Percentiles rank a stretch among this genome's conserved stretches.
Conservation (phyloP, 106 monocot species). For the Triglochin maritima region DNA sequence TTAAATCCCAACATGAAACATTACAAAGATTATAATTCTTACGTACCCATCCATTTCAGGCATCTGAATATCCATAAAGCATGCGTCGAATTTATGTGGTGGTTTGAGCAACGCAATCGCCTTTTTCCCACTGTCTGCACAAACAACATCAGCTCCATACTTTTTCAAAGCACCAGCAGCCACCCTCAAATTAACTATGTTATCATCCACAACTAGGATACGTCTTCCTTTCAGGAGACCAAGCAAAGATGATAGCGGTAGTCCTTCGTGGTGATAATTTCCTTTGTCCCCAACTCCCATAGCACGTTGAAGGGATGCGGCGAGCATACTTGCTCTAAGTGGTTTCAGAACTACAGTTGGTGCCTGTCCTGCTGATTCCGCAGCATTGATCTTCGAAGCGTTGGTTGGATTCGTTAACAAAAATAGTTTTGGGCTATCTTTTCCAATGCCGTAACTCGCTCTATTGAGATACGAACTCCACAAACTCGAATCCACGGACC, state of each 20-base stretch:
- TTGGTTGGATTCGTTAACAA: conserved; percentile 57
- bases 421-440: conserved; percentile 59
- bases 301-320: conserved; percentile 46
- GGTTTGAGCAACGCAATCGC: conserved; percentile 60
- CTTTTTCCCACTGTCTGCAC: conserved; percentile 64
- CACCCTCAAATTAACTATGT: conserved; percentile 74
- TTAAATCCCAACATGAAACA: neutral
- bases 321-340: conserved; percentile 73
- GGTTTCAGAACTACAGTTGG: conserved; percentile 74
- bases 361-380: conserved; percentile 19
- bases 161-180: conserved; percentile 81
- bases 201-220: conserved; percentile 76
- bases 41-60: conserved; percentile 76
- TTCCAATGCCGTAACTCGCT: conserved; percentile 16
- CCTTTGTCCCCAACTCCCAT: conserved; percentile 52
- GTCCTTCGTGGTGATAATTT: conserved; percentile 29
- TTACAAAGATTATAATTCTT: neutral
- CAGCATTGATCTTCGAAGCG: conserved; percentile 29
- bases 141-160: conserved; percentile 69
- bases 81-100: conserved; percentile 69
- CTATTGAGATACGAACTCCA: conserved; percentile 36
- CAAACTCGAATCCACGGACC: conserved; percentile 28
- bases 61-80: conserved; percentile 95
- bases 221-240: conserved; percentile 49
- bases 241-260: conserved; percentile 33